Base-by-base conservation (phyloP, 2,329 filamentous ascomycete genomes). In the Tolypocladium ophioglossoides region DNA sequence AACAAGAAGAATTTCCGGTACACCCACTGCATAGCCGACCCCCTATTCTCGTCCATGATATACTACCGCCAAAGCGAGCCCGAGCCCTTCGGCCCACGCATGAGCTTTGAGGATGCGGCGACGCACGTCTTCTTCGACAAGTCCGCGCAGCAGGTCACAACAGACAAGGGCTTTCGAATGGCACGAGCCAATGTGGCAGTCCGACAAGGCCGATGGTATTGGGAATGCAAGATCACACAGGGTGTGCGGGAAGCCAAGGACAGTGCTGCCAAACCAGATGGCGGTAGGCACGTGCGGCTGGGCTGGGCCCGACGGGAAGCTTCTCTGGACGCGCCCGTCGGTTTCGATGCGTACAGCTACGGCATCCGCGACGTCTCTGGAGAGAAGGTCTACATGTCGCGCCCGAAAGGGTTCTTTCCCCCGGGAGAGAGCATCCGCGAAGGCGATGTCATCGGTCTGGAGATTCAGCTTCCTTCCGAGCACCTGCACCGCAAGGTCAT, bases 91-190 rank as follows among this genome's bases (percentile, higher is more conserved):
- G 83, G 85, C 35, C 81, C 94, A 5, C 86, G 91, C 54, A 85
- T 99, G 68, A 95, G 87, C 72, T 95, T 94, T 65, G 92, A 97
- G 68, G 94, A 99, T 70, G 86, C 88, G 37, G 89, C 92, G 37
- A 84, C 85, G 11, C 87, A 89, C 66, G 88, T 96, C 67, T 87
- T 86, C 65, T 90, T 96, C 65, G 86, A 91, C 64, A 81, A 82
- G 57, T 79, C 82, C 39, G 91, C 86, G 9, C 82, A 80, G 22
- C 84, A 90, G 50, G 83, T 96, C 52, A 95, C 89, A 0, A 95
- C 94, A 16, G 85, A 92, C 61, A 95, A 95, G 70, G 91, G 94
- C 10, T 96, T 94, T 78, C 82, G 95, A 56, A 94, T 92, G 78
- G 86, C 88, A 2, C 83, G 92, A 40, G 91, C 89, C 14, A 99